A percentile compares a stretch with the other conserved stretches of the same genome.
phyloP scores from a whole-genome alignment of 2,329 filamentous ascomycete species.

The Coniochaeta sp. region DNA sequence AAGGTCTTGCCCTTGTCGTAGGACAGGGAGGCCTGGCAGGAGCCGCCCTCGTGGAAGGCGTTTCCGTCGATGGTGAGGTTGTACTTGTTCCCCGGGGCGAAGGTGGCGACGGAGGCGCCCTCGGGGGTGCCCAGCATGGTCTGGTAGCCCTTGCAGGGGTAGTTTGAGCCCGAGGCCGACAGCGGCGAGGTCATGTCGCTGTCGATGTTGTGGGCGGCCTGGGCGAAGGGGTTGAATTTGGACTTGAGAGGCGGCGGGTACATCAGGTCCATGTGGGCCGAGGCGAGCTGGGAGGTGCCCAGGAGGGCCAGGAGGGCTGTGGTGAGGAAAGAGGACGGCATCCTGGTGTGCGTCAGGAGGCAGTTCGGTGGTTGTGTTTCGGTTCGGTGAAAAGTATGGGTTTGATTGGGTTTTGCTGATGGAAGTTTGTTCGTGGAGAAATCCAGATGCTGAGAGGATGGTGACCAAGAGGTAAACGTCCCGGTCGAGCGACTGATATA shows the following conservation, averaged over 20 bases:
- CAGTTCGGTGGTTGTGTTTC: background rate
- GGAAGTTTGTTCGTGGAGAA: background rate
- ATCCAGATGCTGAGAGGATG: background rate
- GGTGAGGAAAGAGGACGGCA: background rate
- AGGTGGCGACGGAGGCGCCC: slow-evolving; percentile 51
- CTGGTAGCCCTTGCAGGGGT: slow-evolving; percentile 66
- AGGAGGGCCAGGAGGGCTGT: slow-evolving; percentile 32
- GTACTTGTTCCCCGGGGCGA: slow-evolving; percentile 53
- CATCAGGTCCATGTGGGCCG: slow-evolving; percentile 50
- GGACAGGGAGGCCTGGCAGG: slow-evolving; percentile 68
- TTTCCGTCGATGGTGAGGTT: slow-evolving; percentile 57
- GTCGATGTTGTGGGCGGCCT: slow-evolving; percentile 44
- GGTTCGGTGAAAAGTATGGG: background rate
- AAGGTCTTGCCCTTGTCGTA: slow-evolving; percentile 65
- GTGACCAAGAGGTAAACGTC: background rate
- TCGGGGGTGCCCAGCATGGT: slow-evolving; percentile 36
- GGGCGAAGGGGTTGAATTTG: slow-evolving; percentile 40
- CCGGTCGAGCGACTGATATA: background rate
- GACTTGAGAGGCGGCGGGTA: slow-evolving; percentile 44
- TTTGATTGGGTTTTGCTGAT: background rate
- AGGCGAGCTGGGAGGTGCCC: slow-evolving; percentile 25
- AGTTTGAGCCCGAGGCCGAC: slow-evolving; percentile 51
- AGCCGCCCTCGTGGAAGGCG: slow-evolving; percentile 60
- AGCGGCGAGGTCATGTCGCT: slow-evolving; percentile 68
- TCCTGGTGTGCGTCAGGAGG: background rate